Evolutionary conservation across 1,284 basidiomycete species (phyloP), one percentile per base, ranked within the genome.

Genomic region (Cystobasidiaceae sp.): DNA sequence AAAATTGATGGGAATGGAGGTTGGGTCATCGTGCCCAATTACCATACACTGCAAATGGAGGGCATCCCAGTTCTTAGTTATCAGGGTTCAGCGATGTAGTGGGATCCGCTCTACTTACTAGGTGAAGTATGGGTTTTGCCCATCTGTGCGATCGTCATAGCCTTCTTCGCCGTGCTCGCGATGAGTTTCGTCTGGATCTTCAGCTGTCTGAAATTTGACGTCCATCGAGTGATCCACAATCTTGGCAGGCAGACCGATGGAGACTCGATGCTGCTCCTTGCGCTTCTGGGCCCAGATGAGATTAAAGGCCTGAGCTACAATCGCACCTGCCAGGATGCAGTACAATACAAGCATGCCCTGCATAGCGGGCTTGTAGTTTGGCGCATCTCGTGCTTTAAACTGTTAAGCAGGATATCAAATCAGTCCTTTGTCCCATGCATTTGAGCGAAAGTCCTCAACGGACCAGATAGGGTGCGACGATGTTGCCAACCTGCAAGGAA

Each of bases 391-490:
- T 11, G 27, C 13, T 28, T 13, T 52, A 17, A 13, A 41, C n/a
- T 30, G 49, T 28, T 6, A 51, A 11, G 33, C 17, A 23, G 11
- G 17, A 23, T 17, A 51, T 11, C 27, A 51, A 30, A n/a, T n/a
- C n/a, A n/a, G n/a, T n/a, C n/a, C n/a, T n/a, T n/a, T n/a, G n/a
- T n/a, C 30, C 8, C 23, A 8, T 48, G 23, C 19, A 25, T 48
- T 21, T 21, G 9, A 11, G 45, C 13, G 17, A 7, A 51, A 78
- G 75, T 43, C 73, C 70, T 49, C 70, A 57, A 30, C 73, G 72
- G 73, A 78, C 77, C 11, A 78, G 71, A 30, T 71, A 67, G 13
- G 74, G 71, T 37, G 74, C 74, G 62, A 75, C 67, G 46, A 75
- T 72, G 66, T 74, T 74, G 19, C 73, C 74, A 32, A 69, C 70